Evolutionary conservation across 805 yeast genomes (phyloP), one percentile per base, ranked within the genome.

Genomic region (Metschnikowia chrysomelidarum): DNA sequence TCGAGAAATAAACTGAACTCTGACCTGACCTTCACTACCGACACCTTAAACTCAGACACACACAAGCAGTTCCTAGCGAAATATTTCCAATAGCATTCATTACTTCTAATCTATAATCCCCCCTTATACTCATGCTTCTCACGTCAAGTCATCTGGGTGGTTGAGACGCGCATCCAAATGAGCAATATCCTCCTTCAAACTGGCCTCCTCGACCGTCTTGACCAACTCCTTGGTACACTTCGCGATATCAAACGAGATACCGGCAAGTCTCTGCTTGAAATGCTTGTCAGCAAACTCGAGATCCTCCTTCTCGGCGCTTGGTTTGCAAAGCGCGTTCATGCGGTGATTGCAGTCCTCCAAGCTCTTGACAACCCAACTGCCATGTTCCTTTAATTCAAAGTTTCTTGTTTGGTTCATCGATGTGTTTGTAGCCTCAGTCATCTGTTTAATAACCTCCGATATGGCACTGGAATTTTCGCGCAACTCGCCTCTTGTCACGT

Each of bases 151-250:
- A 32, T 59, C 63, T 14, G 44, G 56, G 14, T 54, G 68, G 32
- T 54, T 61, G 36, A 80, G 56, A 47, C 83, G 74, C 9, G 87
- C 79, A 60, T 87, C 89, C 47, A 87, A 71, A 46, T 81, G 80
- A 4, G 80, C 88, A 50, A 89, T 84, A 51, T 88, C 96, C 47
- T 83, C 89, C 52, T 82, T 82, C 51, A 89, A 67, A 53, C 89
- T 83, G 16, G 95, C 95, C 56, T 89, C 97, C 57, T 91, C 97
- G 4, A 91, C 96, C 1, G 95, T 86, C 64, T 89, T 89, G 14
- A 91, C 98, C 54, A 91, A 73, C 60, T 91, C 98, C 59, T 89
- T 91, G 4, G 97, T 91, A 59, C 95, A 84, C 61, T 91, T 88
- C 16, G 97, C 97, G 63, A 91, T 86, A 58, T 91, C 98, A 64